Evolutionary conservation across 73 alveolate genomes (phyloP).

Genomic region (Paramecium sexaurelia): DNA sequence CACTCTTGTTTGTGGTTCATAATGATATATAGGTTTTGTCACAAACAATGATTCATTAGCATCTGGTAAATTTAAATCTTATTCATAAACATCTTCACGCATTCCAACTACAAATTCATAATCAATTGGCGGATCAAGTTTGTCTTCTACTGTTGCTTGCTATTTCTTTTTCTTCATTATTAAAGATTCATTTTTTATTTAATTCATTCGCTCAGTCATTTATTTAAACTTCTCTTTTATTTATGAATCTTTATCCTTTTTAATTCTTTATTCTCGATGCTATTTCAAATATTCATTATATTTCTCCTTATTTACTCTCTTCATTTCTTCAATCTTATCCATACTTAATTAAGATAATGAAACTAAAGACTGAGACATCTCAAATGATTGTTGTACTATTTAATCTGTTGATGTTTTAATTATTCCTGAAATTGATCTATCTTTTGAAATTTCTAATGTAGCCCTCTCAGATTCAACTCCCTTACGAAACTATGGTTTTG

Average conservation of each 20-base stretch:
- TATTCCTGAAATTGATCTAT: slow-evolving; percentile 23
- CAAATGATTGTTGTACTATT: slow-evolving; percentile 30
- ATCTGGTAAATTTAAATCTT: slow-evolving; percentile 66
- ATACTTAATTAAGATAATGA: slow-evolving; percentile 20
- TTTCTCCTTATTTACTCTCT: slow-evolving; percentile 34
- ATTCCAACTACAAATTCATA: slow-evolving; percentile 69
- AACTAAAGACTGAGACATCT: background rate
- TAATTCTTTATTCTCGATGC: slow-evolving; percentile 67
- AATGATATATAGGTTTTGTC: slow-evolving; percentile 82
- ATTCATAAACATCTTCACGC: slow-evolving; percentile 47
- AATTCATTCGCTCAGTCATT: slow-evolving; percentile 77
- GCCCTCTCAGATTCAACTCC: slow-evolving; percentile 84
- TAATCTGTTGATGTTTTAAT: background rate
- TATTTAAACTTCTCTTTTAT: slow-evolving; percentile 71
- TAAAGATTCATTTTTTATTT: slow-evolving; percentile 80
- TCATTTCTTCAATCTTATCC: slow-evolving; percentile 77
- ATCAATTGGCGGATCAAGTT: slow-evolving; percentile 62
- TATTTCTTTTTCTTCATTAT: slow-evolving; percentile 69
- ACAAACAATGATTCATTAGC: slow-evolving; percentile 86
- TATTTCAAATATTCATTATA: slow-evolving; percentile 79
- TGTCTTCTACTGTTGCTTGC: slow-evolving; percentile 55
- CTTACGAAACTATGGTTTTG: slow-evolving; percentile 72
- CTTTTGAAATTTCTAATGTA: slow-evolving; percentile 68
- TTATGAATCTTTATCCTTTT: slow-evolving; percentile 74
- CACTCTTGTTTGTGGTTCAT: slow-evolving; percentile 73